phyloP scores from a whole-genome alignment of 83 land plant genomes.

The Diphasiastrum complanatum region DNA sequence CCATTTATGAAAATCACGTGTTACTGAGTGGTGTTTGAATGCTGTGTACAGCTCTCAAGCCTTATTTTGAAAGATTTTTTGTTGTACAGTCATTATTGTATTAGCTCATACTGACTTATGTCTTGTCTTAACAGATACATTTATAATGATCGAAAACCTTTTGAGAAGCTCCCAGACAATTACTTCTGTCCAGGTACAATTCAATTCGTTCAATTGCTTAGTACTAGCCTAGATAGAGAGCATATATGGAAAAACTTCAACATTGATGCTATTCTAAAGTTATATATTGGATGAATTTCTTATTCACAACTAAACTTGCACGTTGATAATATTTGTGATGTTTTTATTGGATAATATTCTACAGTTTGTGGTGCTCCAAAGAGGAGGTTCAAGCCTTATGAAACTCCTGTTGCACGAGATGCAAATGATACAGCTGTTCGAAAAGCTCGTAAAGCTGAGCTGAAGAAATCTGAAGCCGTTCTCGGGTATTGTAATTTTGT shows the following conservation, averaged over 20 bases:
- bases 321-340: background rate
- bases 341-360: background rate
- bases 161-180: constrained; percentile 27
- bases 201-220: background rate
- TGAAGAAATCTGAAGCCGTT: constrained; percentile 58
- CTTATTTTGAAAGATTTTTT: background rate
- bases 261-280: background rate
- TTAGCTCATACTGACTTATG: background rate
- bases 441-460: constrained; percentile 73
- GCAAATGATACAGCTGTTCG: constrained; percentile 55
- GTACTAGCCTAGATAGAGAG: background rate
- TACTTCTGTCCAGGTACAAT: constrained; percentile 33
- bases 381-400: constrained; percentile 72
- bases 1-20: too few relatives aligned
- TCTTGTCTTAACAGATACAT: constrained; percentile 23
- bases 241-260: background rate
- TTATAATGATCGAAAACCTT: constrained; percentile 32
- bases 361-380: constrained; percentile 93
- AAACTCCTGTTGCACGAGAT: constrained; percentile 51
- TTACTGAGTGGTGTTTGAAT: too few relatives aligned
- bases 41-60: too few relatives aligned
- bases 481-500: constrained; percentile 47
- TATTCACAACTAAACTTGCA: background rate
- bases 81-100: background rate
- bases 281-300: background rate